These are phyloP conservation scores for Aspergillus fumigatus DNA, from an alignment of 2,329 filamentous ascomycete species.

Conservation along the genomic window DNA sequence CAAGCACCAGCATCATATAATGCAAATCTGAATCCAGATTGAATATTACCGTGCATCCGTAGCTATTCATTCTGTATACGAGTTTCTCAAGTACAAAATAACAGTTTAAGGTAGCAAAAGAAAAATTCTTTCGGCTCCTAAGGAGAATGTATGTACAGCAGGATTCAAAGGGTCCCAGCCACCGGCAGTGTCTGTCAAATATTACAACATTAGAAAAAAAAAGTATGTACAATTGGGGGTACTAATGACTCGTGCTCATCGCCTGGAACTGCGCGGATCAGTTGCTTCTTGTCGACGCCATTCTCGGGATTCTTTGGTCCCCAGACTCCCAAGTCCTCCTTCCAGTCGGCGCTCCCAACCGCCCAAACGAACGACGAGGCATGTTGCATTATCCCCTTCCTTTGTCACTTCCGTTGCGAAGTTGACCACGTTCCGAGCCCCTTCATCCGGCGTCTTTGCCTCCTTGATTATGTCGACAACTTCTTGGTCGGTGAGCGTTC, in stretches of 20 bases:
- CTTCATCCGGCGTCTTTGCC: conserved; percentile 83
- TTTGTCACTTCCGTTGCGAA: conserved; percentile 82
- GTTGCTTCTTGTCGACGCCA: conserved; percentile 74
- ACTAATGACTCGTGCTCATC: conserved; percentile 22
- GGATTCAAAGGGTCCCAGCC: not conserved
- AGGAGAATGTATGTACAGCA: conserved; percentile 1
- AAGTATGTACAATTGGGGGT: conserved; percentile 18
- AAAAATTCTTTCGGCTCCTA: not conserved
- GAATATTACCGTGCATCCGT: not conserved
- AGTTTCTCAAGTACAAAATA: not conserved
- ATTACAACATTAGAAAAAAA: conserved; percentile 1
- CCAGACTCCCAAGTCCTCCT: conserved; percentile 81
- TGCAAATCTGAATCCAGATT: too few species aligned
- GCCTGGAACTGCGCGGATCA: conserved; percentile 70
- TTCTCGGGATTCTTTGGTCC: conserved; percentile 87
- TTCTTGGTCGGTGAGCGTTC: conserved; percentile 83
- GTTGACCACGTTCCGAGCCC: conserved; percentile 69
- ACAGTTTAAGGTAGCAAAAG: not conserved
- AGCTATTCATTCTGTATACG: not conserved
- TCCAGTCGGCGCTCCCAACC: conserved; percentile 64
- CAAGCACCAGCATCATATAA: too few species aligned
- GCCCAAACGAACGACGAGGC: conserved; percentile 58
- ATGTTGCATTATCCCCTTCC: conserved; percentile 61
- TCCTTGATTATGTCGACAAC: conserved; percentile 96
- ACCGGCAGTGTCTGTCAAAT: conserved; percentile 10